Evolutionary conservation across 257 asterid genomes (phyloP), one percentile per base, ranked within the genome.

Genomic region (Hygrophila difformis): DNA sequence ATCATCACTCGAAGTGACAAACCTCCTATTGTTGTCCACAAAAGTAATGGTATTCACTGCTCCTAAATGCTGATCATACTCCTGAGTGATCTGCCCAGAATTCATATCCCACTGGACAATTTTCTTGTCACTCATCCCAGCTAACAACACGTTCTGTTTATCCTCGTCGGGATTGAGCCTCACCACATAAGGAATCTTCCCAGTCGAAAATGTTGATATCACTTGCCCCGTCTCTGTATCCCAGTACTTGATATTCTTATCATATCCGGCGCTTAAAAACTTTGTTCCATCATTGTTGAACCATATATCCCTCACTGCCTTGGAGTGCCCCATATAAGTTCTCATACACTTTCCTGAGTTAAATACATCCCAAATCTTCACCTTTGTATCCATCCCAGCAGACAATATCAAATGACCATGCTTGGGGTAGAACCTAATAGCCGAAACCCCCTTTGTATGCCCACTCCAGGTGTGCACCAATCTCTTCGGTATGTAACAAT

Each of bases 41-140:
- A 91, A 91, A 8, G 96, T 91, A 37, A 91, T 91, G 0, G 99
- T 91, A 50, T 91, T 91, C 29, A 91, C 99, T 26, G 99, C 99
- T 51, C 99, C 99, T 52, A 91, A 64, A 67, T 86, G 99, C 80
- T 91, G 99, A 76, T 91, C 96, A 60, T 91, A 91, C 71, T 91
- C 99, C 64, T 91, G 99, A 2, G 96, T 86, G 45, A 86, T 91
- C 78, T 91, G 95, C 57, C 96, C 96, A 2, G 83, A 35, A 51
- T 82, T 91, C 65, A 86, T 86, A 69, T 91, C 99, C 99, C 99
- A 91, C 58, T 91, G 99, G 36, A 91, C 99, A 53, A 86, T 91
- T 78, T 91, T 91, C 74, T 91, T 91, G 65, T 91, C 99, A 61
- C 99, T 91, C 96, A 86, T 91, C 44, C 99, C 99, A 0, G 99